Conservation (phyloP, 1,139 yeast species). For the Kodamaea sp. region DNA sequence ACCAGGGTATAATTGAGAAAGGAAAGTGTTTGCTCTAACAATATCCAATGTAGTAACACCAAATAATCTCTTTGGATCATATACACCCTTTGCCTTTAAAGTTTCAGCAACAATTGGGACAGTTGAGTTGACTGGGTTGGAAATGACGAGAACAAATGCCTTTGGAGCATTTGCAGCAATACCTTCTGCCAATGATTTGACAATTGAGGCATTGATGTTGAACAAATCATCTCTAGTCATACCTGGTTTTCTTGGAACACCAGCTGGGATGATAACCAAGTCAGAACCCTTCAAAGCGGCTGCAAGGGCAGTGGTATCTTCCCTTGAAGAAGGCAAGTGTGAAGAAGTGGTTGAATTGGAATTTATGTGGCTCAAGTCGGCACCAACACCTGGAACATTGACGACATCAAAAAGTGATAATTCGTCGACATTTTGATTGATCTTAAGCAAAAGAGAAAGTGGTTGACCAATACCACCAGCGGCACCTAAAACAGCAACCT, state of each 20-base stretch:
- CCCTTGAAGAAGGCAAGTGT: constrained; percentile 65
- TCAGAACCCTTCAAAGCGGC: constrained; percentile 77
- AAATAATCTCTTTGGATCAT: constrained; percentile 86
- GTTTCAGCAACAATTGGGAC: constrained; percentile 98
- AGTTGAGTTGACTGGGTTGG: constrained; percentile 98
- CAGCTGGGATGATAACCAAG: constrained; percentile 94
- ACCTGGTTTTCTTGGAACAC: constrained; percentile 99
- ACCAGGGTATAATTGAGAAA: constrained; percentile 57
- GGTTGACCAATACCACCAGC: constrained; percentile 99
- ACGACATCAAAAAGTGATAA: constrained; percentile 87
- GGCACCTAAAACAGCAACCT: constrained; percentile 92
- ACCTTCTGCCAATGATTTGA: constrained; percentile 86
- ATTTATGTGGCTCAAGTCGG: constrained; percentile 91
- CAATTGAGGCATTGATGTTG: constrained; percentile 95
- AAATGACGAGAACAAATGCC: constrained; percentile 82
- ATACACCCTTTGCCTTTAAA: constrained; percentile 78
- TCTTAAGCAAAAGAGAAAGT: constrained; percentile 81
- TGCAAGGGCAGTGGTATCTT: constrained; percentile 71
- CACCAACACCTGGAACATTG: constrained; percentile 96
- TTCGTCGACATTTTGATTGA: constrained; percentile 80
- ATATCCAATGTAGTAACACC: constrained; percentile 98
- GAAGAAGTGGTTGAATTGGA: constrained; percentile 83
- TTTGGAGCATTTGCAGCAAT: constrained; percentile 84
- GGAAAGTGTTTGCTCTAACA: constrained; percentile 89
- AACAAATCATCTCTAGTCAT: constrained; percentile 98